A percentile compares a stretch with the other conserved stretches of the same genome.
These are phyloP conservation scores for Jaltomata sinuosa DNA, from an alignment of 257 asterid genomes.

Conservation along the genomic window DNA sequence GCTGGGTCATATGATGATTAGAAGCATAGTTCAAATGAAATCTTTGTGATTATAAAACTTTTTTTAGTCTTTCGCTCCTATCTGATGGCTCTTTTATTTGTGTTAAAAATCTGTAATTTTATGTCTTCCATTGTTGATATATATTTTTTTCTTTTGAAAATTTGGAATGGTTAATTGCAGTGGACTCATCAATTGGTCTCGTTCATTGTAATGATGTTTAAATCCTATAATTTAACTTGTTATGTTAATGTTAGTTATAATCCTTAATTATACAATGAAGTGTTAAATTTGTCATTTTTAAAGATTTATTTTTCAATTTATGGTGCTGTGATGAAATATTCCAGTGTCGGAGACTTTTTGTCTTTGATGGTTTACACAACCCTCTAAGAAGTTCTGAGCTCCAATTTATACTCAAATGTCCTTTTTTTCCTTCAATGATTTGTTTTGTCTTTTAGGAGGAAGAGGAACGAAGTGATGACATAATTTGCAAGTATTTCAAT, in stretches of 20 bases:
- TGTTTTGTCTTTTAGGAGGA: no score
- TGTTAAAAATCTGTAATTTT: background rate
- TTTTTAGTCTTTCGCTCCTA: slow-evolving; percentile 34
- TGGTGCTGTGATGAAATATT: background rate
- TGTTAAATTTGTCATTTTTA: no score
- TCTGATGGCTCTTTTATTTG: slow-evolving; percentile 7
- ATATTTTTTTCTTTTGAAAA: background rate
- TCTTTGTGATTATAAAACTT: slow-evolving; percentile 9
- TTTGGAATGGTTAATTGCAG: background rate
- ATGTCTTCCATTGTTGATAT: background rate
- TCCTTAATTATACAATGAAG: no score
- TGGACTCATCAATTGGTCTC: slow-evolving; percentile 12
- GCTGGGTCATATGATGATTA: slow-evolving; percentile 13
- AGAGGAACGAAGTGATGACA: no score
- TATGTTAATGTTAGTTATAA: no score
- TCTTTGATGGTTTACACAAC: no score
- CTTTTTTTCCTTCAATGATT: no score
- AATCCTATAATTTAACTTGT: background rate
- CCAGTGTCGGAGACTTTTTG: no score
- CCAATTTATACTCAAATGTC: no score
- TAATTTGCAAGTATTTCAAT: no score
- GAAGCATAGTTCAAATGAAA: slow-evolving; percentile 29
- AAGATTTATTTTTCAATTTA: no score
- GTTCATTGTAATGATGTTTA: slow-evolving; percentile 8
- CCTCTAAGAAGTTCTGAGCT: no score